Base-by-base conservation (phyloP, 345 rosid species). In the Clausena lansium region DNA sequence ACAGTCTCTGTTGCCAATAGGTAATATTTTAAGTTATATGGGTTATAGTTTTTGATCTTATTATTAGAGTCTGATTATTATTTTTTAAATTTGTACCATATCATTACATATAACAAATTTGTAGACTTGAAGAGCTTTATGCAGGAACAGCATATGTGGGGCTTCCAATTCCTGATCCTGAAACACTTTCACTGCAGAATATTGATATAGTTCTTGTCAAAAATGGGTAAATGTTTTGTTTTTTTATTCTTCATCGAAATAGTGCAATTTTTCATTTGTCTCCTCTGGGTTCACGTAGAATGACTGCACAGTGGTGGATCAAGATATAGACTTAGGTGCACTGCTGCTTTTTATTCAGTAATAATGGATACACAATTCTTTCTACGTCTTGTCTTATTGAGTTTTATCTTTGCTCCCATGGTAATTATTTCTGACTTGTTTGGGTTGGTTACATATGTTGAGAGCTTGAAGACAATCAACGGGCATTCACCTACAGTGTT, bases 121-220 rank as follows among this genome's bases (percentile, higher is more conserved):
- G 28, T 68, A 95, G 99, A 70, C 87, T 95, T 17, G 97, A 92
- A 78, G 91, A 92, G 89, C 89, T 93, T 65, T 88, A 89, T 76
- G 92, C 90, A 63, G 98, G 98, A 50, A 95, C 92, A 63, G 89
- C 85, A 5, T 92, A 88, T 76, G 88, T 89, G 10, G 98, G 98
- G 67, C 99, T 95, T 80, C 91, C 90, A 45, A 89, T 93, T 82
- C 98, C 98, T 2, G 98, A 93, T 85, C 84, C 97, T 24, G 98
- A 95, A 58, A 85, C 97, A n/a, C 90, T 87, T 78, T 86, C 93
- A 2, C 89, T 89, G 27, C 91, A 91, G 81, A 83, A 86, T 73
- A 83, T 93, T 32, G 96, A 95, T 78, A 71, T 90, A 54, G 95
- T 89, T 55, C 92, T 91, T 71, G 86, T 95, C 66, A 85, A 87